Conservation (phyloP, 257 asterid genomes). For the Datura wrightii region DNA sequence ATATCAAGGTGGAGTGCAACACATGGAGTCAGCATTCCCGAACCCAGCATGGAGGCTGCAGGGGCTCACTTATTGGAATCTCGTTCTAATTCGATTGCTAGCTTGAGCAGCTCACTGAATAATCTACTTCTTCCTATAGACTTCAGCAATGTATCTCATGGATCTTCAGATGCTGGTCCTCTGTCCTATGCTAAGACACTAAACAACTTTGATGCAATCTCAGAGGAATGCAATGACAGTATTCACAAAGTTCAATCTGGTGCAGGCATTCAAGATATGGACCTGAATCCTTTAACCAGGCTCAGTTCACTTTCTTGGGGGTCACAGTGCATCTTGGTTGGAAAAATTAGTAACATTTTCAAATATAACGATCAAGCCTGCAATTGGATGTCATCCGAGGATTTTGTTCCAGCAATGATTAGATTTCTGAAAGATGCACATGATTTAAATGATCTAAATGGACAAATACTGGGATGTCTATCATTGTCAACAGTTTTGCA, state of each 20-base stretch:
- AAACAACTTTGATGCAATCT: slow-evolving; percentile 30
- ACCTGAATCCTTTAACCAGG: slow-evolving; percentile 44
- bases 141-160: slow-evolving; percentile 57
- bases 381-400: slow-evolving; percentile 41
- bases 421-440: slow-evolving; percentile 71
- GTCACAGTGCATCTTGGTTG: slow-evolving; percentile 56
- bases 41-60: slow-evolving; percentile 92
- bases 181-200: slow-evolving; percentile 52
- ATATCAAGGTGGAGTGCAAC: slow-evolving; percentile 95
- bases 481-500: slow-evolving; percentile 60
- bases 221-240: neutral
- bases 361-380: slow-evolving; percentile 44
- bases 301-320: slow-evolving; percentile 74
- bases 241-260: slow-evolving; percentile 15
- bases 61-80: slow-evolving; percentile 69
- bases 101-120: slow-evolving; percentile 28
- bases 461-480: slow-evolving; percentile 71
- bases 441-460: slow-evolving; percentile 56
- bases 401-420: slow-evolving; percentile 49
- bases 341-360: slow-evolving; percentile 50
- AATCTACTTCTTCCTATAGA: slow-evolving; percentile 33
- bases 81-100: slow-evolving; percentile 60
- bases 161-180: slow-evolving; percentile 77
- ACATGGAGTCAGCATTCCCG: slow-evolving; percentile 72
- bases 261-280: slow-evolving; percentile 36